Evolutionary conservation across 768 basidiomycete genomes (phyloP).

Genomic region (Agaricus blazei): DNA sequence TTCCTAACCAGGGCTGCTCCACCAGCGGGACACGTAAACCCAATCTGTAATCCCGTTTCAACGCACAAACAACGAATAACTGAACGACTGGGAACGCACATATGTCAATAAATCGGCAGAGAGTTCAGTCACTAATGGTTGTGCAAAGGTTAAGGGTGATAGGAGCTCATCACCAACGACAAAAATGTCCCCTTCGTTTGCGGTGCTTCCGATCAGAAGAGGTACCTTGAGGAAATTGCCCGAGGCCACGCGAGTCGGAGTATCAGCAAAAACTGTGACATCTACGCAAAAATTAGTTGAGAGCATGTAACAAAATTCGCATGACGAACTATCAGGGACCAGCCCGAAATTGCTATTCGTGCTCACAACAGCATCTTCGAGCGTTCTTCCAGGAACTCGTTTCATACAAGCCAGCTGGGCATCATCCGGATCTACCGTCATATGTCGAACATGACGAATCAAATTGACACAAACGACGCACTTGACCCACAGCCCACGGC

Average conservation of each 20-base stretch:
- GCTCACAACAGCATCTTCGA: slow-evolving; percentile 26
- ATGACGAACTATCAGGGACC: slow-evolving; percentile 25
- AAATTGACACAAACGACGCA: slow-evolving; percentile 7
- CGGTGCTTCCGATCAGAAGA: slow-evolving; percentile 22
- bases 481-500: slow-evolving; percentile 28
- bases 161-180: slow-evolving; percentile 22
- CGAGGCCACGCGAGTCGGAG: slow-evolving; percentile 14
- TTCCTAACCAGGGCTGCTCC: slow-evolving; percentile 20
- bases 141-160: slow-evolving; percentile 16
- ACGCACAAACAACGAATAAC: neutral
- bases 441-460: neutral
- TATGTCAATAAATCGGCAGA: slow-evolving; percentile 25
- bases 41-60: slow-evolving; percentile 10
- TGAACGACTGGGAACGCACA: too few species aligned
- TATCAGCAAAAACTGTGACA: slow-evolving; percentile 27
- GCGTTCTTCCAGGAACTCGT: slow-evolving; percentile 20
- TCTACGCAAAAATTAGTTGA: slow-evolving; percentile 12
- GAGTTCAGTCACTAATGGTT: slow-evolving; percentile 18
- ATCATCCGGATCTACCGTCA: neutral
- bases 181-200: slow-evolving; percentile 30
- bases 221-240: slow-evolving; percentile 26
- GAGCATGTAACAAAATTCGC: neutral
- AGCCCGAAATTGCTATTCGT: slow-evolving; percentile 20
- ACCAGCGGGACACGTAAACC: slow-evolving; percentile 25
- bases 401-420: slow-evolving; percentile 31